Evolutionary conservation across 495 filamentous ascomycete genomes (phyloP), one percentile per base, ranked within the genome.

Genomic region (Neurospora sp.): DNA sequence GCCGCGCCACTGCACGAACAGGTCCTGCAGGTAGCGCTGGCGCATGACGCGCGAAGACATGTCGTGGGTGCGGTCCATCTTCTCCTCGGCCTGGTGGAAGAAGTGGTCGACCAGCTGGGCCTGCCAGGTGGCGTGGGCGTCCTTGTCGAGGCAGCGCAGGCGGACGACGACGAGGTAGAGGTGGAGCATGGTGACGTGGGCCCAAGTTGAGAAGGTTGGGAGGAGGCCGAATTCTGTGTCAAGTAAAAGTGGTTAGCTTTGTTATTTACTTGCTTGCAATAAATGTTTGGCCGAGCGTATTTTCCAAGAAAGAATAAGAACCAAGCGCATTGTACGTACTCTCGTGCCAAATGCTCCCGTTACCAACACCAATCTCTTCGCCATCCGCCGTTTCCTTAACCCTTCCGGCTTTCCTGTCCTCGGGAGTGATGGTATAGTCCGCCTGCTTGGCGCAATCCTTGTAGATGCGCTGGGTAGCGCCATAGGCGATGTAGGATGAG

Each of bases 91-190:
- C 74, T 92, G 90, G 83, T 92, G 92, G 82, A 97, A 98, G 85
- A 96, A 97, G 79, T 97, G 94, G 81, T 99, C 93, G 40, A 96
- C 89, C n/a, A 86, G 76, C 78, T 83, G 82, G 42, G 77, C 74
- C 75, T 84, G 83, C 81, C 81, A 84, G 61, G 76, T 74, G 53
- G 78, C 76, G 71, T 81, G 79, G 16, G 74, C 48, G 7, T 81
- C 79, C 45, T 92, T 84, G 27, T 91, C 91, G 72, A 96, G 87
- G 73, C 86, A 86, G 69, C 96, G 92, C 68, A 98, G 83, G 53
- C 95, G 91, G n/a, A 92, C 91, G n/a, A 91, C 91, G 48, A 98
- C 81, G 69, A 97, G 87, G 84, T 97, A 98, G 89, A 98, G 92
- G 84, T 99, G 94, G 16, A 98, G 87, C 84, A 98, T 94, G 22